A percentile compares a stretch with the other conserved stretches of the same genome.
Conservation (phyloP, 2,329 filamentous ascomycete species). For the Xylariaceae sp. region DNA sequence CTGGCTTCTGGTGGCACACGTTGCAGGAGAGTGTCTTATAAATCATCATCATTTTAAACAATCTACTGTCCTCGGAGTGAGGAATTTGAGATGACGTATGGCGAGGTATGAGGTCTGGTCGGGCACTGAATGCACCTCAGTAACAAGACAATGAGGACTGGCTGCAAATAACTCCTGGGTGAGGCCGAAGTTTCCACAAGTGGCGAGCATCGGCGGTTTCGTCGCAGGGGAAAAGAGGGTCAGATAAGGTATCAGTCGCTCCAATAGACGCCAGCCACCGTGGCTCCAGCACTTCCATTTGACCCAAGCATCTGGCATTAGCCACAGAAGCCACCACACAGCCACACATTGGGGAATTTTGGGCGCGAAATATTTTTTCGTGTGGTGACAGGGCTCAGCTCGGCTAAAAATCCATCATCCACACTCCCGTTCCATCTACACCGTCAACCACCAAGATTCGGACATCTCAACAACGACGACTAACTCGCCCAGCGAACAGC, state of each 20-base stretch:
- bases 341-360: constrained; percentile 2
- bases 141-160: no score
- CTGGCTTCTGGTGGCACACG: no score
- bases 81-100: no score
- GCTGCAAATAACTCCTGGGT: no score
- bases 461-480: constrained; percentile 36
- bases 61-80: no score
- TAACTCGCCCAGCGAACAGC: constrained; percentile 33
- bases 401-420: constrained; percentile 20
- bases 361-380: constrained; percentile 13
- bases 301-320: no score
- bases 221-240: constrained; percentile 7
- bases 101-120: no score
- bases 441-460: constrained; percentile 22
- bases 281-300: no score
- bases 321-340: constrained; percentile 1
- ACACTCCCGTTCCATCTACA: constrained; percentile 13
- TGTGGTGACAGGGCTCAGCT: constrained; percentile 26
- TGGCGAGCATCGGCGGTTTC: not conserved
- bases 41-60: no score
- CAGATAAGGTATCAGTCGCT: constrained; percentile 9
- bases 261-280: constrained; percentile 4
- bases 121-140: no score
- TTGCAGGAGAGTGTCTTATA: no score
- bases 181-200: no score